Percentiles rank a stretch among this genome's conserved stretches.
phyloP scores from a whole-genome alignment of 176 grass and related monocot species.

The Canna indica region DNA sequence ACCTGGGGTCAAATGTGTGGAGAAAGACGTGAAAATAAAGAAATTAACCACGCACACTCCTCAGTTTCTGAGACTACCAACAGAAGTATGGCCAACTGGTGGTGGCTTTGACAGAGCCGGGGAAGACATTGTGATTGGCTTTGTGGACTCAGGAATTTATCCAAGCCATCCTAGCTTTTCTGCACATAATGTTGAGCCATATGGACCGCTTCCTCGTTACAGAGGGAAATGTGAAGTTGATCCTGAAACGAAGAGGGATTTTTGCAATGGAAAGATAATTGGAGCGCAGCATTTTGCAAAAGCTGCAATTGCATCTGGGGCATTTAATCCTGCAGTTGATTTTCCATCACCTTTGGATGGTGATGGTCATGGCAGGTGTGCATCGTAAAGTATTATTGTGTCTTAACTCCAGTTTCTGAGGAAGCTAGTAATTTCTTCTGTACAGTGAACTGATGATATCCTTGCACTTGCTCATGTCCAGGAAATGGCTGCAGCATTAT shows the following conservation, averaged over 20 bases:
- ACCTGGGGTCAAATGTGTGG: conserved; percentile 78
- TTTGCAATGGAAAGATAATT: conserved; percentile 98
- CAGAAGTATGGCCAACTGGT: conserved; percentile 71
- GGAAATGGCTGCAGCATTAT: too few species aligned
- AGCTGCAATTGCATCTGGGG: conserved; percentile 89
- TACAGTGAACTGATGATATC: too few species aligned
- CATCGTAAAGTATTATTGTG: too few species aligned
- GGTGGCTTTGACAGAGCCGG: conserved; percentile 93
- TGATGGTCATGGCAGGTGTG: conserved; percentile 95
- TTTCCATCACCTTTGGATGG: conserved; percentile 94
- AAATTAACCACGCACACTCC: conserved; percentile 97
- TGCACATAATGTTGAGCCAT: conserved; percentile 63
- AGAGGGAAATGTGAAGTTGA: conserved; percentile 95
- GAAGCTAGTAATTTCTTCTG: too few species aligned
- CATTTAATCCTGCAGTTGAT: conserved; percentile 83
- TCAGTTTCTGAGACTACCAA: conserved; percentile 80
- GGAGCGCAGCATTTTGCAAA: conserved; percentile 98
- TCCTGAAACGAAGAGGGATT: conserved; percentile 56
- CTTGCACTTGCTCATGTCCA: too few species aligned
- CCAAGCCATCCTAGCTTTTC: conserved; percentile 80
- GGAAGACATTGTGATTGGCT: conserved; percentile 96
- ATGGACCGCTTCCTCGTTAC: conserved; percentile 51
- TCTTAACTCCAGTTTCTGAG: too few species aligned
- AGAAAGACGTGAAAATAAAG: conserved; percentile 80
- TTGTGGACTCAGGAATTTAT: conserved; percentile 98